These are phyloP conservation scores for Tricholoma terreum DNA, from an alignment of 768 basidiomycete genomes.

Conservation along the genomic window DNA sequence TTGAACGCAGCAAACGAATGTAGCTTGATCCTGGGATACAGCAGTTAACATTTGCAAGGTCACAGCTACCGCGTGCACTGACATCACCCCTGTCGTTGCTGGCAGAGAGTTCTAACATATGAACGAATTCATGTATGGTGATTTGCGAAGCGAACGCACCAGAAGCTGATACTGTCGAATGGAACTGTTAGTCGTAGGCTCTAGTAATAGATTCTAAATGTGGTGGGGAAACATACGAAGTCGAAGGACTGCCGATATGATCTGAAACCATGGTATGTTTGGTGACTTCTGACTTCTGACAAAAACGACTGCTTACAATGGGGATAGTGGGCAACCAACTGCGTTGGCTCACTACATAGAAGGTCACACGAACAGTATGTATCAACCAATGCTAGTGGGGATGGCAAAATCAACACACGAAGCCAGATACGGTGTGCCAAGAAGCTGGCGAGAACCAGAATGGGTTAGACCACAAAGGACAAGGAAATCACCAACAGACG, in stretches of 20 bases:
- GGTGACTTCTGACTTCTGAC: not conserved
- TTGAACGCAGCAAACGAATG: not conserved
- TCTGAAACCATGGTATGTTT: conserved; percentile 7
- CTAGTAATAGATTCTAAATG: not conserved
- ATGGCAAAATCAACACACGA: conserved; percentile 23
- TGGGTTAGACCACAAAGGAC: not conserved
- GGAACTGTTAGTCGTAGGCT: not conserved
- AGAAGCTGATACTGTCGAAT: conserved; percentile 22
- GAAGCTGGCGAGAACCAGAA: conserved; percentile 29
- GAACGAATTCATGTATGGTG: no score
- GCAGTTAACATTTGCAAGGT: not conserved
- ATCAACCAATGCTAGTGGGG: no score
- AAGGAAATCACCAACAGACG: not conserved
- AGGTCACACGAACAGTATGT: not conserved
- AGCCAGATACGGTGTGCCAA: conserved; percentile 37
- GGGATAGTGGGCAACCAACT: conserved; percentile 32
- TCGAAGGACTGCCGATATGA: conserved; percentile 25
- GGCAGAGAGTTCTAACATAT: not conserved
- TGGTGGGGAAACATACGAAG: conserved; percentile 18
- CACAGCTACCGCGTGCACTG: not conserved
- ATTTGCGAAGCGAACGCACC: conserved; percentile 22
- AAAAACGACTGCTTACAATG: conserved; percentile 24
- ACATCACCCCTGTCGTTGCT: conserved; percentile 32
- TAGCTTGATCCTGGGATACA: conserved; percentile 18
- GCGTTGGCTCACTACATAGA: conserved; percentile 36